Conservation (phyloP, 495 filamentous ascomycete species). For the Collariella sp. region DNA sequence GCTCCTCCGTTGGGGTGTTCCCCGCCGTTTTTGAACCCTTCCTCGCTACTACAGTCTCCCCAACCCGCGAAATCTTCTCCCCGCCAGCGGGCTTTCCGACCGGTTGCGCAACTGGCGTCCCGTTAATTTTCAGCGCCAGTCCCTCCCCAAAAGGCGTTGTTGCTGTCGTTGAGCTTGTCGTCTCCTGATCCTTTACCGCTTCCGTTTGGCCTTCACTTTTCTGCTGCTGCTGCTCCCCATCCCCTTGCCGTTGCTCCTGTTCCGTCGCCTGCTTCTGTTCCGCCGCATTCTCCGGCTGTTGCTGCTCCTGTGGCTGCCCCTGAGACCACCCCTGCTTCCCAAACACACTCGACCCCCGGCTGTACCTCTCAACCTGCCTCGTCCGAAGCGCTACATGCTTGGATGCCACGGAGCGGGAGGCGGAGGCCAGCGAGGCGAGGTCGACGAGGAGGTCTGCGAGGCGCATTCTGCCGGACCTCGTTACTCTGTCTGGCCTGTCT, state of each 20-base stretch:
- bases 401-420: conserved; percentile 63
- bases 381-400: conserved; percentile 73
- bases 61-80: neutral
- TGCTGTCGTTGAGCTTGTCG: neutral
- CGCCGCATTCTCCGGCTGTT: conserved; percentile 7
- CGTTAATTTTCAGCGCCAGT: neutral
- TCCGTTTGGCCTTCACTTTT: neutral
- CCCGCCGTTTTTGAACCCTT: neutral
- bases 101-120: neutral
- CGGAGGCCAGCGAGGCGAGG: conserved; percentile 67
- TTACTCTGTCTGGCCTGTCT: neutral
- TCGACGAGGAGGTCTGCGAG: conserved; percentile 58
- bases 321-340: conserved; percentile 49
- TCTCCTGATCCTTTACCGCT: neutral
- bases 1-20: neutral
- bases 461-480: conserved; percentile 30
- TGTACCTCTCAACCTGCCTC: conserved; percentile 71
- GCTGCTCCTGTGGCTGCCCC: conserved; percentile 23
- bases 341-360: conserved; percentile 64
- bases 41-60: neutral
- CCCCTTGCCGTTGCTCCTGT: neutral
- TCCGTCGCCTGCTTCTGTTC: neutral
- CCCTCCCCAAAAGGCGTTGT: neutral
- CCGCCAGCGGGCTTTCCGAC: neutral
- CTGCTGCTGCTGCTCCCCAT: neutral